These are phyloP conservation scores for Magnolia sinica DNA, from an alignment of 164 flowering plant species.

Conservation along the genomic window DNA sequence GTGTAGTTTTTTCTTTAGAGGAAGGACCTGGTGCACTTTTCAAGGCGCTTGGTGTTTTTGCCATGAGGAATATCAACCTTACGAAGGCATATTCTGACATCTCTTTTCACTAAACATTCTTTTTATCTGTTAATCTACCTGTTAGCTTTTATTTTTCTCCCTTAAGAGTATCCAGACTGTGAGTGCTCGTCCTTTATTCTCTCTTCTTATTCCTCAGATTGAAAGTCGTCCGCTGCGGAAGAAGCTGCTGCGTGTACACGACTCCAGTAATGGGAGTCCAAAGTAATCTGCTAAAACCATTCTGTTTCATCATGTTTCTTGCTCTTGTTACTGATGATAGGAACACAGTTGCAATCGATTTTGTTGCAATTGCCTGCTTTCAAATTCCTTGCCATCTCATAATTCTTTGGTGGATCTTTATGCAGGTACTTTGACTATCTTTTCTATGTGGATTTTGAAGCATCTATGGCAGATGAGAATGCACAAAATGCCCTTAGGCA, in stretches of 20 bases:
- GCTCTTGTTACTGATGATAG: neutral
- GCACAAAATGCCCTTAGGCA: constrained; percentile 84
- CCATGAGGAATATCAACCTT: constrained; percentile 76
- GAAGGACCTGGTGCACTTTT: constrained; percentile 91
- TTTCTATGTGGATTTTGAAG: constrained; percentile 93
- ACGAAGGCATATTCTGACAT: constrained; percentile 50
- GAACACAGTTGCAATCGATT: neutral
- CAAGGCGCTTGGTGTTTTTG: constrained; percentile 91
- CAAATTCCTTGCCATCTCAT: neutral
- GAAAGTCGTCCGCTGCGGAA: constrained; percentile 87
- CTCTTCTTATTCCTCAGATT: constrained; percentile 43
- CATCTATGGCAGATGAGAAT: constrained; percentile 79
- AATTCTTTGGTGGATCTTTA: neutral
- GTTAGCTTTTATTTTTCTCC: neutral
- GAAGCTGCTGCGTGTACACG: constrained; percentile 46
- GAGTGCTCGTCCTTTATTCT: neutral
- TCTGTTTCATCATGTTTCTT: neutral
- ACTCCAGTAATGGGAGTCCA: constrained; percentile 38
- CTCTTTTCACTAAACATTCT: neutral
- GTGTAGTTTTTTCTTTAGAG: constrained; percentile 89
- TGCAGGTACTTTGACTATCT: constrained; percentile 81
- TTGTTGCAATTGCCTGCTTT: neutral
- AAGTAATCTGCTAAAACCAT: constrained; percentile 34
- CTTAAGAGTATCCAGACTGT: neutral
- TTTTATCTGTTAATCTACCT: neutral